Conservation (phyloP, 202 grass and related monocot species). For the Panicum virgatum region DNA sequence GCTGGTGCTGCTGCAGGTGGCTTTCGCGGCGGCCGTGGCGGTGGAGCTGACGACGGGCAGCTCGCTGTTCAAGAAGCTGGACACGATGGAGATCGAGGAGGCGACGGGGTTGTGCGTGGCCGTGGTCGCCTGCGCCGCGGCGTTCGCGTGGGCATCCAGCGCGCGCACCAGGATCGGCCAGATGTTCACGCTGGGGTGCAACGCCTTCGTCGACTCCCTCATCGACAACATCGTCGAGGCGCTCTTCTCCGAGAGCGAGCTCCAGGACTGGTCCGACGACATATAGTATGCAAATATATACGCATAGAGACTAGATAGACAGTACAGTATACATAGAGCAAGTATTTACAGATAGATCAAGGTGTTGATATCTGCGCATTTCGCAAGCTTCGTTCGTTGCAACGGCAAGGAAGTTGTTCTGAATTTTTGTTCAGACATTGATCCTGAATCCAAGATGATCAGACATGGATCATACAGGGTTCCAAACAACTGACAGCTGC, state of each 20-base stretch:
- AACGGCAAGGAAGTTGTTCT: neutral
- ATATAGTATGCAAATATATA: slow-evolving; percentile 1
- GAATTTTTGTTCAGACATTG: slow-evolving; percentile 3
- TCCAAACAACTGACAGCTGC: neutral
- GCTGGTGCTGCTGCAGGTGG: slow-evolving; percentile 39
- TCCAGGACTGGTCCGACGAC: slow-evolving; percentile 88
- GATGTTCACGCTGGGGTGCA: slow-evolving; percentile 82
- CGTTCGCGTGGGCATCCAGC: slow-evolving; percentile 80
- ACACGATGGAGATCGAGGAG: slow-evolving; percentile 79
- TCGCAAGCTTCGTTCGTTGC: neutral
- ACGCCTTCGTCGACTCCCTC: slow-evolving; percentile 84
- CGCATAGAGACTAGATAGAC: neutral
- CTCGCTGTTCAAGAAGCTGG: slow-evolving; percentile 97
- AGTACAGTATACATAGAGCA: slow-evolving; percentile 10
- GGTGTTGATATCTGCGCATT: neutral
- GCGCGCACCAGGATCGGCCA: slow-evolving; percentile 72
- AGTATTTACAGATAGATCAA: slow-evolving; percentile 5
- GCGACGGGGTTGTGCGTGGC: slow-evolving; percentile 72
- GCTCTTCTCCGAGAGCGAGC: slow-evolving; percentile 76
- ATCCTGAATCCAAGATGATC: neutral
- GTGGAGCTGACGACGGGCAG: slow-evolving; percentile 78
- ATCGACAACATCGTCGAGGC: slow-evolving; percentile 97
- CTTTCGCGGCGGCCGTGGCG: slow-evolving; percentile 71
- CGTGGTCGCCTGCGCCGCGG: slow-evolving; percentile 67
- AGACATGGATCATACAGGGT: neutral